Base-by-base conservation (phyloP, 257 asterid species). In the Lycium ferocissimum region DNA sequence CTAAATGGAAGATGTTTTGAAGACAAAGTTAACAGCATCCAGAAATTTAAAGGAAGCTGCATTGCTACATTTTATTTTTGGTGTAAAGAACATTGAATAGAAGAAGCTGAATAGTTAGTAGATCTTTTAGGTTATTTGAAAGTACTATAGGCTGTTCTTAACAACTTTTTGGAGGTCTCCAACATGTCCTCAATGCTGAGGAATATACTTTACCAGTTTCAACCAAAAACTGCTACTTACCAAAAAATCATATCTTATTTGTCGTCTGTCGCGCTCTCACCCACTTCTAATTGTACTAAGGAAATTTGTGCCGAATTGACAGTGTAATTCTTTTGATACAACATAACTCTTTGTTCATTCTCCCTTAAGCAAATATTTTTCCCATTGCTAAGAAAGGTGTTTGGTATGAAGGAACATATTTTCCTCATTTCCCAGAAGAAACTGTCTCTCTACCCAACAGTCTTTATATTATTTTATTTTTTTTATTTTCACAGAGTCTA, bases 271-370 rank as follows among this genome's bases (percentile, higher is more conserved):
- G 9, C 14, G 18, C 35, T 43, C 79, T 71, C 57, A 2, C 17
- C 57, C 35, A 9, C 37, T 71, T 71, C 37, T 71, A 18, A 9
- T 71, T 71, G 56, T 43, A 40, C 33, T 15, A 43, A 18, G 56
- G 56, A 71, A 4, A 43, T 9, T 38, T 71, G 8, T 0, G 56
- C 79, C 35, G 6, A 38, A 38, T 69, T 15, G 51, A 37, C 22
- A 17, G 22, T 71, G n/a, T 40, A 38, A 17, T 40, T 40, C 56
- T 40, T 71, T 71, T 37, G 73, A 66, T 66, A 35, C 20, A 35
- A 66, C 45, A 66, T 38, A 67, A 37, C 15, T 69, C 57, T 43
- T 43, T 18, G 35, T n/a, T 71, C 79, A 43, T 71, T 71, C 79
- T 43, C 79, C 17, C 33, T 0, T 26, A 26, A 26, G 33, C 33